Percentiles rank a stretch among this genome's conserved stretches.
phyloP scores from a whole-genome alignment of 2,329 filamentous ascomycete species.

The Claviceps humidiphila region DNA sequence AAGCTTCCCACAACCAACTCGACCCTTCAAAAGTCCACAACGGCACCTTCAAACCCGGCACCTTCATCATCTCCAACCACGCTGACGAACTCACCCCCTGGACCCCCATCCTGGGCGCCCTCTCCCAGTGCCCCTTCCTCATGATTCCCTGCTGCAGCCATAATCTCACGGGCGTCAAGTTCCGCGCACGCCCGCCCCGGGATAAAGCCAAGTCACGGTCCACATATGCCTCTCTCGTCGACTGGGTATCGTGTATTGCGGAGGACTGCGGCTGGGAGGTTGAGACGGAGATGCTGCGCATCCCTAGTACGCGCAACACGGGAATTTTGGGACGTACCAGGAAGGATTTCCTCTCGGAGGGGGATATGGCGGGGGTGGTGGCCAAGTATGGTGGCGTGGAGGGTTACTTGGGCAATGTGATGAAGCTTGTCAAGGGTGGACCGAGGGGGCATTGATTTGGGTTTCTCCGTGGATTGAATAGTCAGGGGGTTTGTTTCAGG shows the following conservation, averaged over 20 bases:
- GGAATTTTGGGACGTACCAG: conserved; percentile 52
- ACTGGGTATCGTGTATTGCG: conserved; percentile 60
- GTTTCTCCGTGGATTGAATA: no score
- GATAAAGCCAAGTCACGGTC: conserved; percentile 42
- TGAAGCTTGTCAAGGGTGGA: conserved; percentile 42
- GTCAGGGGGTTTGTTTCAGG: no score
- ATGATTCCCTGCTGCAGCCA: conserved; percentile 95
- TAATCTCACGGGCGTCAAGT: conserved; percentile 60
- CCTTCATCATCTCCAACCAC: conserved; percentile 94
- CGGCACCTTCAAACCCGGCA: conserved; percentile 58
- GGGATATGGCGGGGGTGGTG: conserved; percentile 31
- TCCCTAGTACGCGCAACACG: conserved; percentile 82
- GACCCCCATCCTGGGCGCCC: conserved; percentile 76
- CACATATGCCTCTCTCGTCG: conserved; percentile 71
- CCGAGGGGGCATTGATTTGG: conserved; percentile 24
- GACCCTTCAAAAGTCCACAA: conserved; percentile 25
- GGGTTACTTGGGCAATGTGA: conserved; percentile 46
- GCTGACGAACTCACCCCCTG: conserved; percentile 92
- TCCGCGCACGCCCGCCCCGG: conserved; percentile 50
- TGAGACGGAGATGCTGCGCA: conserved; percentile 76
- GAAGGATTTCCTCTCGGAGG: background rate
- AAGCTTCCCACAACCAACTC: background rate
- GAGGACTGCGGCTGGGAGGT: conserved; percentile 59
- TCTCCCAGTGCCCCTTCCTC: conserved; percentile 70
- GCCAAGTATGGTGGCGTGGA: conserved; percentile 39